phyloP scores from a whole-genome alignment of 2,329 filamentous ascomycete genomes.

The Phaeosphaeriaceae sp. region DNA sequence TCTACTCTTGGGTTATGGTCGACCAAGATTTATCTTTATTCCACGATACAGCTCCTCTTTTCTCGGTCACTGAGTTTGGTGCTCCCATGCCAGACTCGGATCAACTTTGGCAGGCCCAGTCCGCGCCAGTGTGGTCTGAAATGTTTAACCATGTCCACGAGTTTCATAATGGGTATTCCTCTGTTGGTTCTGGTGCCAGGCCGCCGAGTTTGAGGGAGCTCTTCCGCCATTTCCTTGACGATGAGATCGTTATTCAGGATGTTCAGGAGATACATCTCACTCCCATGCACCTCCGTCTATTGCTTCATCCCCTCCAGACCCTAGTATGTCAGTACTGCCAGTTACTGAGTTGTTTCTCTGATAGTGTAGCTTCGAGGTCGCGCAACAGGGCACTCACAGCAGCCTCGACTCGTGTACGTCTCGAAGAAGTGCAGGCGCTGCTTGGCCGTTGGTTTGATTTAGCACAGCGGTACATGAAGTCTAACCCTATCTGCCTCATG shows the following conservation, averaged over 20 bases:
- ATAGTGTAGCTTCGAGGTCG: constrained; percentile 57
- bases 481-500: constrained; percentile 63
- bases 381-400: constrained; percentile 61
- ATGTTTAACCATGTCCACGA: constrained; percentile 66
- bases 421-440: constrained; percentile 69
- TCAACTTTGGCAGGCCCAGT: constrained; percentile 66
- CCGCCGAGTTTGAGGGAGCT: constrained; percentile 68
- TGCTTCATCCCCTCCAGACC: constrained; percentile 72
- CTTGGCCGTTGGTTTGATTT: constrained; percentile 72
- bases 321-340: constrained; percentile 70
- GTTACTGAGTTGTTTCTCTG: constrained; percentile 69
- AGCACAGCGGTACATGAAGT: constrained; percentile 62
- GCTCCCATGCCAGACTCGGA: constrained; percentile 70
- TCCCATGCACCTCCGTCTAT: constrained; percentile 66
- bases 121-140: constrained; percentile 64
- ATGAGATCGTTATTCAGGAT: constrained; percentile 61
- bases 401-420: constrained; percentile 63
- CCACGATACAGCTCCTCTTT: constrained; percentile 55
- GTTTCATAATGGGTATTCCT: constrained; percentile 59
- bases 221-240: constrained; percentile 71
- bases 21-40: constrained; percentile 65
- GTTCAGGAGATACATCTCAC: constrained; percentile 57
- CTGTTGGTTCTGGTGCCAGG: constrained; percentile 59
- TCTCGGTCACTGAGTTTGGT: constrained; percentile 69
- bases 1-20: constrained; percentile 78